Evolutionary conservation across 208 protist species (phyloP).

Genomic region (Endotrypanum monterogeii): DNA sequence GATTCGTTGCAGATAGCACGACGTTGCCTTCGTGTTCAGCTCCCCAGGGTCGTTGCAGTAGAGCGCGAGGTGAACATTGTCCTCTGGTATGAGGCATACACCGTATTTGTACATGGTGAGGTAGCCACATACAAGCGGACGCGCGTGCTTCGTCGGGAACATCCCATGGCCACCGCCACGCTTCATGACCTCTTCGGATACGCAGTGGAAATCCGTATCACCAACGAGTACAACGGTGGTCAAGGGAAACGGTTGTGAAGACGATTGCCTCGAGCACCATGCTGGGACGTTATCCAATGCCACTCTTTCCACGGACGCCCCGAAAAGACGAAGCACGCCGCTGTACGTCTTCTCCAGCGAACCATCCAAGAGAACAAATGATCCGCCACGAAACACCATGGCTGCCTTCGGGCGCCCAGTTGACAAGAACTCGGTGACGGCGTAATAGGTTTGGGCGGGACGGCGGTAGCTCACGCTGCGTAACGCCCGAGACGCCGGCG

Average conservation of each 20-base stretch:
- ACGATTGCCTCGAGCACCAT: constrained; percentile 14
- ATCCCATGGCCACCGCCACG: constrained; percentile 13
- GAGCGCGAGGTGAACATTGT: constrained; percentile 59
- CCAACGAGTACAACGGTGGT: constrained; percentile 34
- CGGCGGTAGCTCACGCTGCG: constrained; percentile 54
- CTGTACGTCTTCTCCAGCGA: constrained; percentile 28
- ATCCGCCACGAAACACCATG: constrained; percentile 39
- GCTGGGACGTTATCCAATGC: constrained; percentile 13
- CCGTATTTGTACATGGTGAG: constrained; percentile 45
- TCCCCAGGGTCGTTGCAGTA: constrained; percentile 61
- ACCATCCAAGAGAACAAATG: constrained; percentile 47
- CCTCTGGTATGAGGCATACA: constrained; percentile 59
- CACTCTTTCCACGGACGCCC: constrained; percentile 34
- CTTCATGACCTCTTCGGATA: constrained; percentile 42
- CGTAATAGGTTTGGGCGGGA: constrained; percentile 58
- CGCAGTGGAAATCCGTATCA: constrained; percentile 30
- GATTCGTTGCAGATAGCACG: constrained; percentile 42
- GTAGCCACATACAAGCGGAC: constrained; percentile 25
- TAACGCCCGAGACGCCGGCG: constrained; percentile 40
- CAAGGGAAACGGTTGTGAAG: constrained; percentile 11
- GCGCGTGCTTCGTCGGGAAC: constrained; percentile 3
- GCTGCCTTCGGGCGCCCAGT: constrained; percentile 31
- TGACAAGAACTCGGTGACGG: constrained; percentile 57
- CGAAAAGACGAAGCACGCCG: constrained; percentile 36
- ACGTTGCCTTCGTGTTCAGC: constrained; percentile 41